Percentiles rank a stretch among this genome's conserved stretches.
These are phyloP conservation scores for Tephrocybe rancida DNA, from an alignment of 768 basidiomycete genomes.

Conservation along the genomic window DNA sequence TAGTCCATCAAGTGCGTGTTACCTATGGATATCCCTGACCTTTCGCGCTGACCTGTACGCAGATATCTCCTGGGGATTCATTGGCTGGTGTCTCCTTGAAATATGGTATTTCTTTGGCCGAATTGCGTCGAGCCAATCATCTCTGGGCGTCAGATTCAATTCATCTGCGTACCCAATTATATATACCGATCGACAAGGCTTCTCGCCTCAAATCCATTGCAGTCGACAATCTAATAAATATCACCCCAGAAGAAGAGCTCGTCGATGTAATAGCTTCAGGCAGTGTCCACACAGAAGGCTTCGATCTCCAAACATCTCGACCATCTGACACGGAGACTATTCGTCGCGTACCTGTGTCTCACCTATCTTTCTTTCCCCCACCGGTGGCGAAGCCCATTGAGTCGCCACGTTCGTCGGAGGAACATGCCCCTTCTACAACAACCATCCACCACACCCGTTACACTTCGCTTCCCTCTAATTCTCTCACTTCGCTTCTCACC, in stretches of 20 bases:
- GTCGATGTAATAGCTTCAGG: constrained; percentile 19
- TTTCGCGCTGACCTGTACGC: constrained; percentile 1
- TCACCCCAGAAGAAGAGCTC: constrained; percentile 23
- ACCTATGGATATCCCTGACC: constrained; percentile 1
- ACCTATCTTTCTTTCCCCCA: constrained; percentile 59
- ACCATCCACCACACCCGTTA: constrained; percentile 25
- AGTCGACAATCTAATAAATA: constrained; percentile 26
- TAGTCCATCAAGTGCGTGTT: constrained; percentile 58
- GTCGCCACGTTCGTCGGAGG: constrained; percentile 9
- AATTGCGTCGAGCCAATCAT: constrained; percentile 86
- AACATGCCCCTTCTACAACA: constrained; percentile 11
- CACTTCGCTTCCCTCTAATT: constrained; percentile 32
- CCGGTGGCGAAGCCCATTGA: constrained; percentile 21
- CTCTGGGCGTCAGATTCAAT: constrained; percentile 94
- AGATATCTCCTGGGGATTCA: constrained; percentile 79
- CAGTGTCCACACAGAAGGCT: constrained; percentile 9
- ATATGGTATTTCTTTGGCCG: constrained; percentile 84
- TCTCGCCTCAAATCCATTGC: constrained; percentile 43
- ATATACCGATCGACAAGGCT: constrained; percentile 73
- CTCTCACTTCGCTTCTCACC: constrained; percentile 45
- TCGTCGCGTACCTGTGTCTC: constrained; percentile 49
- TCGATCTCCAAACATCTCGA: constrained; percentile 7
- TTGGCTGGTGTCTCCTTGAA: constrained; percentile 86
- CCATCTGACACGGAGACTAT: constrained; percentile 30
- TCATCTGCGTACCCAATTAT: constrained; percentile 80